Evolutionary conservation across 2,329 filamentous ascomycete species (phyloP).

Genomic region (Colletotrichum musicola): DNA sequence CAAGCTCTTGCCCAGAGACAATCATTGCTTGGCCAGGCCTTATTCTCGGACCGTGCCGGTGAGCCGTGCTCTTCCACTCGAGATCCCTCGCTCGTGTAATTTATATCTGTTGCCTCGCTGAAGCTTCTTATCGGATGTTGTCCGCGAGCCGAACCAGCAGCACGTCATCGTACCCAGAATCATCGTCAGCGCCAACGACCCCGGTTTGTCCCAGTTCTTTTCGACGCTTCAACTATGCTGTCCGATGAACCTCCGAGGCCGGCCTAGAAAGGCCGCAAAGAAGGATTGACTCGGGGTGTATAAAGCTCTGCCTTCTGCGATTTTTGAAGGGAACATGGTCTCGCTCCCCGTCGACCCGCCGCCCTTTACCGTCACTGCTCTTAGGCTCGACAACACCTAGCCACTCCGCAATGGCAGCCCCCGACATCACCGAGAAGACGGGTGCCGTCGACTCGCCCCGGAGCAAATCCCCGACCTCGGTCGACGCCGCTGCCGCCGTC

Average conservation of each 20-base stretch:
- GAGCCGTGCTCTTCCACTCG: background rate
- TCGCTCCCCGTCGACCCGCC: background rate
- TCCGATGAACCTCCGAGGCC: conserved; percentile 20
- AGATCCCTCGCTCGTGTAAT: too few relatives aligned
- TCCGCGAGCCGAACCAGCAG: too few relatives aligned
- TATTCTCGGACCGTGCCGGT: background rate
- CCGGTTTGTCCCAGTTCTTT: background rate
- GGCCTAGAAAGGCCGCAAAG: background rate
- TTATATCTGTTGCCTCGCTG: background rate
- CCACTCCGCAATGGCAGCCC: conserved; percentile 10
- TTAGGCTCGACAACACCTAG: too few relatives aligned
- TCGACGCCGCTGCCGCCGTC: conserved; percentile 24
- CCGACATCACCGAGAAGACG: conserved; percentile 22
- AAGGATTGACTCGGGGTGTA: background rate
- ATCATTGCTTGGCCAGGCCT: background rate
- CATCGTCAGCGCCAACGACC: conserved; percentile 26
- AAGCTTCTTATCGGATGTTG: background rate
- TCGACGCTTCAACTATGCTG: too few relatives aligned
- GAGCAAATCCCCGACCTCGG: conserved; percentile 19
- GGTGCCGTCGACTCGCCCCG: conserved; percentile 17
- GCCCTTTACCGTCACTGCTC: background rate
- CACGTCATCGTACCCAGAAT: conserved; percentile 33
- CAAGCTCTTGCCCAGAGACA: conserved; percentile 1
- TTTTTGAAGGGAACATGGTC: background rate
- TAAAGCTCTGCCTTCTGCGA: background rate